Conservation (phyloP, 192 early-diverging fungal species). For the Coemansia sp. region DNA sequence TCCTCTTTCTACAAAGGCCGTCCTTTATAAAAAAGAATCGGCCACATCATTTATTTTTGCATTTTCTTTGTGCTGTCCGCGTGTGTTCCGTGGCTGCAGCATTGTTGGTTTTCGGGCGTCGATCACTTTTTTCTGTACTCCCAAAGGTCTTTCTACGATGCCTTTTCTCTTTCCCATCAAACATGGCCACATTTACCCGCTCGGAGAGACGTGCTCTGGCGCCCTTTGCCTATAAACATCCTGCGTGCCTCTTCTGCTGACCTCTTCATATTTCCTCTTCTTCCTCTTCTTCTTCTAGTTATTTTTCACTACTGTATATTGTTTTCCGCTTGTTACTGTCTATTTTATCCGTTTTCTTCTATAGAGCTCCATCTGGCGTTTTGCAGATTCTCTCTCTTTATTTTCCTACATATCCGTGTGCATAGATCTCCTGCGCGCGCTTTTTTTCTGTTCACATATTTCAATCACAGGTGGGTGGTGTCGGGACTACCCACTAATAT, state of each 20-base stretch:
- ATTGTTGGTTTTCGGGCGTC: neutral
- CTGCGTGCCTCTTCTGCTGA: neutral
- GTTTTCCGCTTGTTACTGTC: neutral
- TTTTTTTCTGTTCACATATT: constrained; percentile 5
- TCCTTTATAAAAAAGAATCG: neutral
- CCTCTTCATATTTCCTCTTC: neutral
- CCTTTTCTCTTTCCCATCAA: neutral
- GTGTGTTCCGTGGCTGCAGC: neutral
- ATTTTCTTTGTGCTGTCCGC: neutral
- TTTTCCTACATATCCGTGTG: neutral
- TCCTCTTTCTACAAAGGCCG: neutral
- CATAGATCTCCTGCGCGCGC: neutral
- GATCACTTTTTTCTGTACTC: neutral
- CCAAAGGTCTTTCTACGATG: neutral
- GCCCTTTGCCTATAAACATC: neutral
- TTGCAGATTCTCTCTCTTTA: neutral
- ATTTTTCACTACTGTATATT: neutral
- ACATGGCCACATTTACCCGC: neutral
- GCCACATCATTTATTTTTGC: neutral
- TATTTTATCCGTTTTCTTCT: neutral
- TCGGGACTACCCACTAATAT: constrained; percentile 23
- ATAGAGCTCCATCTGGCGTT: neutral
- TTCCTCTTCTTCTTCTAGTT: too few species aligned
- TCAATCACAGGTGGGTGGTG: constrained; percentile 17
- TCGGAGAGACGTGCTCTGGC: neutral